Base-by-base conservation (phyloP, 495 filamentous ascomycete genomes). In the Penicillium coprophilum region DNA sequence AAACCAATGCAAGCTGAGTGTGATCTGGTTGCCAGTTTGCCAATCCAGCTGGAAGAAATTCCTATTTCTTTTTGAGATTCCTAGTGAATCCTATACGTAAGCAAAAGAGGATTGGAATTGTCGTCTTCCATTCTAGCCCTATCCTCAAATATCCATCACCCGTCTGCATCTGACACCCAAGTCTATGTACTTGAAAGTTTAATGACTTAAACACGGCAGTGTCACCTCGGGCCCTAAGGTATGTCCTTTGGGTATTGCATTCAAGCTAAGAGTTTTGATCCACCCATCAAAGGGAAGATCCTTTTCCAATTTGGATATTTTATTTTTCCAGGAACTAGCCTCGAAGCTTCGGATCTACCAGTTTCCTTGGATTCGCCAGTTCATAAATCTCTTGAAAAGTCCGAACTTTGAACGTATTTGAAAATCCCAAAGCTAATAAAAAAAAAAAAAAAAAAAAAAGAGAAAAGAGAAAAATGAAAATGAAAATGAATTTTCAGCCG, bases 201-300 rank as follows among this genome's bases (percentile, higher is more conserved):
- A 34, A 34, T 17, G 12, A 23, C 10, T 15, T 23, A 12, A 17
- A 55, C 36, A 50, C 10, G 21, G 57, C 15, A 61, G 46, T n/a
- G n/a, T 60, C 57, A 63, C 49, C 32, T 58, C 57, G 53, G 32
- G 24, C 23, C 31, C 36, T 38, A 24, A 17, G 15, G 34, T 38
- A 38, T 17, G 34, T 38, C 34, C n/a, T 38, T 38, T 38, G 9
- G 15, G n/a, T 36, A 36, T 36, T 36, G 24, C 24, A 27, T 27
- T 5, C 24, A 27, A 5, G 24, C 24, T 27, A 27, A 27, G 13
- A 32, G n/a, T n/a, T 11, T 38, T 2, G 34, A 38, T 8, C 34
- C 34, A 38, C 34, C 34, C 15, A 38, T 38, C 34, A n/a, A n/a
- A 11, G 17, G n/a, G 34, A 17, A 38, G 15, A 38, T 38, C 34